Evolutionary conservation across 2,329 filamentous ascomycete species (phyloP), one percentile per base, ranked within the genome.

Genomic region (Dactylonectria estremocensis): DNA sequence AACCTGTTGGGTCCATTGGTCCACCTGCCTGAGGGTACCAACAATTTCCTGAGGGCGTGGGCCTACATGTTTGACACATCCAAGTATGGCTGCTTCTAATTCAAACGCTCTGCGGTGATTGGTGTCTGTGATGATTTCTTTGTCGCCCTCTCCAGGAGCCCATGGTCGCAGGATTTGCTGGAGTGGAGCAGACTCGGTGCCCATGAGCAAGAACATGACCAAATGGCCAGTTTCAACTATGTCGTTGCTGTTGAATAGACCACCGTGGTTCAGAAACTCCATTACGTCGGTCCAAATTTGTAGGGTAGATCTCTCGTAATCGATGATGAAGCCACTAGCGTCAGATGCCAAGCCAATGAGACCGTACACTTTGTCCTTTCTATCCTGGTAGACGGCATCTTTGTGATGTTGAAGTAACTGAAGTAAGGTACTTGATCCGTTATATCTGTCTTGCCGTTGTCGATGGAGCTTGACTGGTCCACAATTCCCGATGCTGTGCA

Each of bases 331-430:
- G 2, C 69, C 67, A 1, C 64, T 57, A 35, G 69, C 69, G 52
- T 79, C 77, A 5, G 60, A 57, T 16, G 77, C 74, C 4, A 80
- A 59, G 0, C 77, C 74, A 22, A 78, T 60, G 1, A 80, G 69
- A 1, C 74, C 77, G 63, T 78, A 79, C 5, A 80, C 64, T 43
- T 79, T 78, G 60, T 79, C 78, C 74, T 43, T 43, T 13, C 58
- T 72, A 11, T 80, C 78, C 52, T 69, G 68, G 16, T 77, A 79
- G 1, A 69, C 56, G 8, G 76, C 72, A 3, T 68, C 55, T 28
- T 58, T 58, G 50, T 79, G 73, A 16, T 69, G 70, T 24, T 71
- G 52, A 6, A 79, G 69, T 0, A 79, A 69, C 40, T 63, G 20
- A 7, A 65, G 46, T 14, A 65, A 65, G 13, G 55, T 54, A 18